These are phyloP conservation scores for Ganoderma lucidum DNA, from an alignment of 1,284 basidiomycete species.

Conservation along the genomic window DNA sequence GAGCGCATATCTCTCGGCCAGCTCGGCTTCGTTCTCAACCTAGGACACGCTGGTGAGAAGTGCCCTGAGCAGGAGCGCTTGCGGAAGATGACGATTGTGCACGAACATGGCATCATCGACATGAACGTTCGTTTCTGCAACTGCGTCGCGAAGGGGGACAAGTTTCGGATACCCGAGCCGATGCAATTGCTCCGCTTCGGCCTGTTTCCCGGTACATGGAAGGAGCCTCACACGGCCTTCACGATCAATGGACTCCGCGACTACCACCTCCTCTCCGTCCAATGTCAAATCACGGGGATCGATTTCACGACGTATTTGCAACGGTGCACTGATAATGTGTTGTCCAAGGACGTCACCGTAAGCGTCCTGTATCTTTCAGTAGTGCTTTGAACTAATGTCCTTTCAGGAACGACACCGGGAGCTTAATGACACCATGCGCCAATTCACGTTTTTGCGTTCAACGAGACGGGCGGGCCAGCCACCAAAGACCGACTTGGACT, in stretches of 20 bases:
- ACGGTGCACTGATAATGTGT: slow-evolving; percentile 23
- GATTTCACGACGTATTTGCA: slow-evolving; percentile 26
- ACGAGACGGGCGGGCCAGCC: slow-evolving; percentile 6
- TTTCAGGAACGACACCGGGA: slow-evolving; percentile 32
- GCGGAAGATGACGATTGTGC: slow-evolving; percentile 10
- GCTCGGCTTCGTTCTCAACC: background rate
- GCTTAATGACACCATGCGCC: slow-evolving; percentile 26
- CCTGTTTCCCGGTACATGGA: slow-evolving; percentile 32
- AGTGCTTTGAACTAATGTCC: background rate
- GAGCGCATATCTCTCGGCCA: background rate
- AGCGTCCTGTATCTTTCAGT: no score
- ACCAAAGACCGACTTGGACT: background rate
- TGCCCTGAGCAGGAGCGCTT: background rate
- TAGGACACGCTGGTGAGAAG: slow-evolving; percentile 7
- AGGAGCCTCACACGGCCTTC: slow-evolving; percentile 22
- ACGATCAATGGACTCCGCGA: slow-evolving; percentile 21
- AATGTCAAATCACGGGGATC: slow-evolving; percentile 20
- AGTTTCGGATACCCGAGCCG: background rate
- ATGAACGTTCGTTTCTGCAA: slow-evolving; percentile 9
- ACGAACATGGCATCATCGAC: slow-evolving; percentile 17
- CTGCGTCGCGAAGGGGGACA: background rate
- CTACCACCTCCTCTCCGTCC: slow-evolving; percentile 24
- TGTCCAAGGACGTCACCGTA: background rate
- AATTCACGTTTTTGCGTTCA: slow-evolving; percentile 23
- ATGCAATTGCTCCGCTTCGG: slow-evolving; percentile 30